Evolutionary conservation across 2,329 filamentous ascomycete genomes (phyloP).

Genomic region (Stachybotrys chartarum): DNA sequence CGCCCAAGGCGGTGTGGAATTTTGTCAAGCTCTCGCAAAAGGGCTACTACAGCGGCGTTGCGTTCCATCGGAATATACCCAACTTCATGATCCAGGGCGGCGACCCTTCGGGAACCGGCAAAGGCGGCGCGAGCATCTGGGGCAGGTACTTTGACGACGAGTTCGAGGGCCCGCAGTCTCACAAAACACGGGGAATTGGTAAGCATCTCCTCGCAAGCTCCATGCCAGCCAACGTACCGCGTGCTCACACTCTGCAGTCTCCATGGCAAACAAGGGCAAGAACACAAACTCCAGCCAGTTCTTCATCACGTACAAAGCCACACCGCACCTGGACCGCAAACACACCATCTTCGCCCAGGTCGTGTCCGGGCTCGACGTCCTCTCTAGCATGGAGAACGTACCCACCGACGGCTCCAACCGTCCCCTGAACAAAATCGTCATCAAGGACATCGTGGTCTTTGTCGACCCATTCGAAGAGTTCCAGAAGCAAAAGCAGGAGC

Average conservation of each 20-base stretch:
- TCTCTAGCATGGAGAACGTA: constrained; percentile 70
- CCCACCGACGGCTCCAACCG: constrained; percentile 69
- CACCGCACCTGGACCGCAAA: constrained; percentile 84
- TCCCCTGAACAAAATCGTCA: constrained; percentile 70
- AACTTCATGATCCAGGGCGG: constrained; percentile 98
- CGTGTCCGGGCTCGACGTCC: constrained; percentile 65
- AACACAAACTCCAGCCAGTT: constrained; percentile 95
- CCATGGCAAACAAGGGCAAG: constrained; percentile 98
- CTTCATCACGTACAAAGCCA: constrained; percentile 84
- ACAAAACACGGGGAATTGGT: constrained; percentile 67
- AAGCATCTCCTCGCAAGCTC: constrained; percentile 26
- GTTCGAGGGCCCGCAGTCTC: constrained; percentile 81
- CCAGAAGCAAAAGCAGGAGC: constrained; percentile 62
- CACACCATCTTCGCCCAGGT: constrained; percentile 94
- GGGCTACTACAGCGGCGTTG: constrained; percentile 79
- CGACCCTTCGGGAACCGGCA: constrained; percentile 85
- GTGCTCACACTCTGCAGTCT: constrained; percentile 27
- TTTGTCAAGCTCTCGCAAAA: constrained; percentile 83
- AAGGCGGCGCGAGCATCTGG: constrained; percentile 88
- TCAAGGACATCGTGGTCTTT: constrained; percentile 78
- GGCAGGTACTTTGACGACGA: constrained; percentile 92
- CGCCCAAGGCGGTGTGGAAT: constrained; percentile 94
- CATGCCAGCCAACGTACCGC: not conserved
- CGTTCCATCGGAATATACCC: constrained; percentile 89
- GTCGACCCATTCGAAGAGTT: constrained; percentile 96